These are phyloP conservation scores for Pseudoturritis turrita DNA, from an alignment of 345 rosid genomes.

Conservation along the genomic window DNA sequence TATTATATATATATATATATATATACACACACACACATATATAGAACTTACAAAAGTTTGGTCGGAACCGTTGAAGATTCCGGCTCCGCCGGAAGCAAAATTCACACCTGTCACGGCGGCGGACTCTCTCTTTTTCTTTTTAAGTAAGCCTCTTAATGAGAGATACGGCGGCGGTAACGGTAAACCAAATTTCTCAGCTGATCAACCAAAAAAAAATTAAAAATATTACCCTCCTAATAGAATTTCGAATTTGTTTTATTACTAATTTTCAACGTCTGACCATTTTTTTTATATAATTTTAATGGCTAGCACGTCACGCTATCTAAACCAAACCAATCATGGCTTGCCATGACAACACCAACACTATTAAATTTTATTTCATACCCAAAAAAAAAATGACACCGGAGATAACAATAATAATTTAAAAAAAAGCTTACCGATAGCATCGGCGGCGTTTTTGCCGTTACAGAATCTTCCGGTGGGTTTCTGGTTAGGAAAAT, in stretches of 20 bases:
- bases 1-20: neutral
- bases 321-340: slow-evolving; percentile 16
- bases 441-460: slow-evolving; percentile 46
- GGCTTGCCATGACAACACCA: neutral
- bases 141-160: slow-evolving; percentile 17
- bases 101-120: slow-evolving; percentile 44
- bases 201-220: neutral
- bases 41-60: slow-evolving; percentile 38
- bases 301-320: slow-evolving; percentile 6
- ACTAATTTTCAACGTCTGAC: neutral
- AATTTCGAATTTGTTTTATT: too few species aligned
- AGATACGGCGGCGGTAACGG: slow-evolving; percentile 61
- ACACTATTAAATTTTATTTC: neutral
- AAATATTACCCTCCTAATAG: too few species aligned
- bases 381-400: neutral
- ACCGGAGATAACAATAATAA: neutral
- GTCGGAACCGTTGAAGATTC: slow-evolving; percentile 55
- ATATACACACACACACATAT: too few species aligned
- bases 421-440: slow-evolving; percentile 28
- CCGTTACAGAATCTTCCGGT: slow-evolving; percentile 66
- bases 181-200: slow-evolving; percentile 63
- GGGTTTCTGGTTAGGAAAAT: slow-evolving; percentile 41
- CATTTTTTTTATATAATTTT: neutral
- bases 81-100: slow-evolving; percentile 68
- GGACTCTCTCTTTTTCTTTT: neutral